Percentiles rank a stretch among this genome's conserved stretches.
Evolutionary conservation across 805 yeast species (phyloP).

Genomic region (Yarrowia yakushimensis): DNA sequence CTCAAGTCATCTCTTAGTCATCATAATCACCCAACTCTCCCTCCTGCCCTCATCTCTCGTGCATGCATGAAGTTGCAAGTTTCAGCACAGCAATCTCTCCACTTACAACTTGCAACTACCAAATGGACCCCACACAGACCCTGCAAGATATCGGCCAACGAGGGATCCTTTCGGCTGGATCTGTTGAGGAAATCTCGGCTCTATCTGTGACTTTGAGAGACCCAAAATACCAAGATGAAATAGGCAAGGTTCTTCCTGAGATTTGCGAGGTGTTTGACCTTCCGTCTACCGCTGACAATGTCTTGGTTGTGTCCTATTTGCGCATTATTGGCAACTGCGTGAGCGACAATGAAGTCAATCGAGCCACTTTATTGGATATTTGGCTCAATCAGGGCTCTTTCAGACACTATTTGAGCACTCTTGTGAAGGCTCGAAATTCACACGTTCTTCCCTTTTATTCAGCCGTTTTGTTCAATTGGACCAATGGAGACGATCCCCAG

Average conservation of each 20-base stretch:
- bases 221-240: neutral
- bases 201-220: conserved; percentile 3
- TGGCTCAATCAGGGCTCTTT: conserved; percentile 7
- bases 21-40: neutral
- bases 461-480: conserved; percentile 13
- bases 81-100: neutral
- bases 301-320: neutral
- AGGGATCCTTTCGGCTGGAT: neutral
- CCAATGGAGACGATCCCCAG: conserved; percentile 2
- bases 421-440: neutral
- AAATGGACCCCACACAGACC: neutral
- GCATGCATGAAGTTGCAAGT: neutral
- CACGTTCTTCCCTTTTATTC: neutral
- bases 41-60: neutral
- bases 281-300: neutral
- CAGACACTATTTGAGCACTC: neutral
- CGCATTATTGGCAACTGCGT: conserved; percentile 16
- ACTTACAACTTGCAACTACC: too few species aligned
- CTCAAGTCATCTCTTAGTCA: neutral
- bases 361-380: neutral
- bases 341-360: neutral
- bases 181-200: neutral
- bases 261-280: neutral
- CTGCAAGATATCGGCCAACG: neutral
- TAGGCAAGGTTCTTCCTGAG: conserved; percentile 5